Evolutionary conservation across 2,329 filamentous ascomycete species (phyloP), one percentile per base, ranked within the genome.

Genomic region (Cladosporium colombiae): DNA sequence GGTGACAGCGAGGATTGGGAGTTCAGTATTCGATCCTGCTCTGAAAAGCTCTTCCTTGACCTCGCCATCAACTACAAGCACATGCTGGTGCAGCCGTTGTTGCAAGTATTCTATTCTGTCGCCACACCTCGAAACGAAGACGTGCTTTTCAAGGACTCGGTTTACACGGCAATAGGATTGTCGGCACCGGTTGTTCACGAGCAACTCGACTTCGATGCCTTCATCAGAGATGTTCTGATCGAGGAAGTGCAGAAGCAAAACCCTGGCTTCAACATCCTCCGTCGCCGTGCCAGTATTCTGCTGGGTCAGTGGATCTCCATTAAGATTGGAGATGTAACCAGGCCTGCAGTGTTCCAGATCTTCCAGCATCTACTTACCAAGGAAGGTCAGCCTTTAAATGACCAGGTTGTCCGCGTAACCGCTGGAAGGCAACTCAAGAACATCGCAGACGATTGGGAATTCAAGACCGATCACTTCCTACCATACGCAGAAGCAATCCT

Each of bases 41-140:
- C 95, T 0, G 95, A 99, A 78, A 96, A 93, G 78, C 84, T 99
- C 16, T 97, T 98, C 78, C 84, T 97, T 70, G 93, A 97, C 73
- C 86, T 99, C 21, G 87, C 97, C 67, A 91, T 92, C 68, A 89
- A 96, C 79, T 96, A 92, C 84, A 97, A 95, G 79, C 83, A 89
- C 56, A 83, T 96, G 31, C 85, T 98, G 46, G 86, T 92, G 11
- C 86, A 90, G 55, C 93, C 92, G 18, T 81, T 99, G 31, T 81
- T 98, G 53, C 84, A 86, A 58, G 96, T 97, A 71, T 97, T 98
- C 76, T 85, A 90, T 69, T 88, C 87, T 8, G 91, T 93, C 64
- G 89, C 91, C 67, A 86, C 78, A n/a, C 81, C 82, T 5, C 80
- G 86, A 13, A 88, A 88, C 67, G 83, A 83, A 50, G 88, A 95